Evolutionary conservation across 805 yeast species (phyloP).

Genomic region (Pichia eremophila): DNA sequence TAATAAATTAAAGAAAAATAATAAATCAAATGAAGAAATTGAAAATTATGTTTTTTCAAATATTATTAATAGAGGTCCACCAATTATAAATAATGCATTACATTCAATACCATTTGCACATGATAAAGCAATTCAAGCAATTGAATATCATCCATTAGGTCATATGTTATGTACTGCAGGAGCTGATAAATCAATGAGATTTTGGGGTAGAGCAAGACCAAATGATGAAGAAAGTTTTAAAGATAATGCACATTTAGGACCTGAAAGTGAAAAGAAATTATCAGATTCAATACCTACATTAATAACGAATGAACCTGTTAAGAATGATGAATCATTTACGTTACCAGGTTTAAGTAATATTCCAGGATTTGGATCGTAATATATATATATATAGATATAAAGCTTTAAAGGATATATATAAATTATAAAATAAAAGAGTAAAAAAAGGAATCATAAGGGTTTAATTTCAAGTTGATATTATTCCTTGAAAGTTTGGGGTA

Average conservation of each 20-base stretch:
- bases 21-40: neutral
- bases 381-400: neutral
- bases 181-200: conserved; percentile 82
- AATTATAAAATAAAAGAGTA: neutral
- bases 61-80: conserved; percentile 1
- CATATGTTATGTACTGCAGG: conserved; percentile 88
- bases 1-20: neutral
- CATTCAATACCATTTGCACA: conserved; percentile 86
- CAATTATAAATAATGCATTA: conserved; percentile 5
- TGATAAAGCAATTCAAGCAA: conserved; percentile 81
- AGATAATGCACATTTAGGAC: conserved; percentile 66
- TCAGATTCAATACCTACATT: neutral
- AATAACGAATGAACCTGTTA: neutral
- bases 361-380: conserved; percentile 3
- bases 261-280: neutral
- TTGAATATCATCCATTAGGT: conserved; percentile 92
- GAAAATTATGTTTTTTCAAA: conserved; percentile 15
- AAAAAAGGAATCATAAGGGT: too few species aligned
- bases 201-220: conserved; percentile 93
- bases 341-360: conserved; percentile 13
- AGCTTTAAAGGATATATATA: too few species aligned
- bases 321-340: neutral
- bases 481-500: too few species aligned
- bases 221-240: conserved; percentile 75
- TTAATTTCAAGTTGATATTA: too few species aligned